phyloP scores from a whole-genome alignment of 805 yeast species.

The Starmera pachycereana region DNA sequence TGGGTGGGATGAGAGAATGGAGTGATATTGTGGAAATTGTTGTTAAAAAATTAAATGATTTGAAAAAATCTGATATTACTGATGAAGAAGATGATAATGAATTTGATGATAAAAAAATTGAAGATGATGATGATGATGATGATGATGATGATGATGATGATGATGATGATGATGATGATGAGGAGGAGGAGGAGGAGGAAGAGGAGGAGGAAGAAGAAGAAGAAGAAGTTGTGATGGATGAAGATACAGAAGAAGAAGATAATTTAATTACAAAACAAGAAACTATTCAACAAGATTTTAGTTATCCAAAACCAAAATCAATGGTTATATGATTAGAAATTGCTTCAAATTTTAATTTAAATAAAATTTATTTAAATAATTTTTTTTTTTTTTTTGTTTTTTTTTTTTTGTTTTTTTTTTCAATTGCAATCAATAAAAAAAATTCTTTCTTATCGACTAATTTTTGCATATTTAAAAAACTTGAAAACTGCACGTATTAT shows the following conservation, averaged over 20 bases:
- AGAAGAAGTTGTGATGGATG: conserved; percentile 35
- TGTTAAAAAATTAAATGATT: conserved; percentile 23
- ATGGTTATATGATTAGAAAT: background rate
- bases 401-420: too few relatives aligned
- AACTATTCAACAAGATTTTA: conserved; percentile 4
- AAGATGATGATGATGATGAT: conserved; percentile 3
- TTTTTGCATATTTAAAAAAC: background rate
- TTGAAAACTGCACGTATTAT: too few relatives aligned
- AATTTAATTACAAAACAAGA: conserved; percentile 36
- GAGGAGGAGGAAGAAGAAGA: conserved; percentile 33
- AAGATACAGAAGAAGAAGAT: conserved; percentile 23
- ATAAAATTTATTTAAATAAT: background rate
- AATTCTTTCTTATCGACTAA: too few relatives aligned
- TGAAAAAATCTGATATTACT: conserved; percentile 12
- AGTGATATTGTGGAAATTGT: conserved; percentile 64
- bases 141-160: conserved; percentile 6
- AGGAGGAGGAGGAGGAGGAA: conserved; percentile 20
- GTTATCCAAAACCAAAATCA: background rate
- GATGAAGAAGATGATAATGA: conserved; percentile 20
- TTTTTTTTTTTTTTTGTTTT: too few relatives aligned
- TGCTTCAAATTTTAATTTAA: background rate
- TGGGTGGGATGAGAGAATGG: conserved; percentile 92
- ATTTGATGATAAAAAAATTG: conserved; percentile 19
- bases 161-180: conserved; percentile 5
- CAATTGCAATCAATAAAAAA: too few relatives aligned